A percentile compares a stretch with the other conserved stretches of the same genome.
phyloP scores from a whole-genome alignment of 495 filamentous ascomycete species.

The Trichoderma gamsii region DNA sequence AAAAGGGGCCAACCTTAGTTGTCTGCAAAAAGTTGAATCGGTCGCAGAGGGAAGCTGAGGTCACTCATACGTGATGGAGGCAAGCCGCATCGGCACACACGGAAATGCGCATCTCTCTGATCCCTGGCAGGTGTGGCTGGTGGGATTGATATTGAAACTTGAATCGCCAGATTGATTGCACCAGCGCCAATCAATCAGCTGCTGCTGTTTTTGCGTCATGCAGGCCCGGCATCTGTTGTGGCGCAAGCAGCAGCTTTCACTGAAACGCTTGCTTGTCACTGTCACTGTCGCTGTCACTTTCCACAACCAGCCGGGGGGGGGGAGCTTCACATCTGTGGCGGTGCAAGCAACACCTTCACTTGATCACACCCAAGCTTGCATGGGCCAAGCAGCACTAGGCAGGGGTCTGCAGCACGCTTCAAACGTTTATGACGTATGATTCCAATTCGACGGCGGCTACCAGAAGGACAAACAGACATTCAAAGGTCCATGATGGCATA shows the following conservation, averaged over 20 bases:
- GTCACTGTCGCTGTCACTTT: neutral
- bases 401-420: constrained; percentile 7
- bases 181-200: neutral
- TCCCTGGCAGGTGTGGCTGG: constrained; percentile 6
- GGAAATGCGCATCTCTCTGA: neutral
- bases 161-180: neutral
- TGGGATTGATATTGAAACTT: neutral
- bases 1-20: too few relatives aligned
- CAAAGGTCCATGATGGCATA: neutral
- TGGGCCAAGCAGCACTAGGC: neutral
- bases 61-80: neutral
- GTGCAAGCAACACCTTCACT: neutral
- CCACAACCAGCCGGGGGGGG: neutral
- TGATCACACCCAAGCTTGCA: neutral
- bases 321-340: neutral
- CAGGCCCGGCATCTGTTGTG: neutral
- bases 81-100: neutral
- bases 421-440: neutral
- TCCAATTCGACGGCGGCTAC: neutral
- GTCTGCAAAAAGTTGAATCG: neutral
- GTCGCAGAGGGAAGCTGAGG: neutral
- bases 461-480: neutral
- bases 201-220: neutral
- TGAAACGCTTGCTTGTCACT: neutral
- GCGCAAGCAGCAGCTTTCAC: neutral